Conservation (phyloP, 1,139 yeast species). For the Nakaseomyces uthaithaninus region DNA sequence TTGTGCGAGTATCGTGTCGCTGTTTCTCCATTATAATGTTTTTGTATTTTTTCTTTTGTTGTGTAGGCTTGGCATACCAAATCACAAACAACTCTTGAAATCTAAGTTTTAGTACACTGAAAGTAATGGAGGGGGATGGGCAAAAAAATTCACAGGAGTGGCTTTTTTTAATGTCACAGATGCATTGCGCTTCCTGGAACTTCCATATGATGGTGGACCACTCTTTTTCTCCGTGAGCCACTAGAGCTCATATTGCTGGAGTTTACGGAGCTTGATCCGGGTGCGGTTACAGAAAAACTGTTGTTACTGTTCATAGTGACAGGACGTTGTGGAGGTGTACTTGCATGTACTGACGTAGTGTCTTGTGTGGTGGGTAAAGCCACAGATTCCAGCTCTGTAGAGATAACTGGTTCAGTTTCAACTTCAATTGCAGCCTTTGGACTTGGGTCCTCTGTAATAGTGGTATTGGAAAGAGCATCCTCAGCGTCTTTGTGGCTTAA, state of each 20-base stretch:
- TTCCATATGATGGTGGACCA: constrained; percentile 17
- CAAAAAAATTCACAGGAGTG: no score
- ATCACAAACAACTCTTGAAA: no score
- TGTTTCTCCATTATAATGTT: no score
- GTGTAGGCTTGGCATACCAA: no score
- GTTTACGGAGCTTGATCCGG: neutral
- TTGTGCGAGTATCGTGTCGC: no score
- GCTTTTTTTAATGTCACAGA: neutral
- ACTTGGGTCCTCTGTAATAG: constrained; percentile 2
- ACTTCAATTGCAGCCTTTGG: no score
- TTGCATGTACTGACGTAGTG: constrained; percentile 8
- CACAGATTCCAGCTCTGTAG: no score
- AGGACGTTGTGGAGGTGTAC: constrained; percentile 1
- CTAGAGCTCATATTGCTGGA: neutral
- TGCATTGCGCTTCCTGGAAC: constrained; percentile 12
- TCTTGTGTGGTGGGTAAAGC: neutral
- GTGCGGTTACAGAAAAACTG: constrained; percentile 1
- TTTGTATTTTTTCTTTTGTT: no score
- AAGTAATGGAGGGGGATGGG: no score
- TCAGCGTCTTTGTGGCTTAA: neutral
- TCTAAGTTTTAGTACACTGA: no score
- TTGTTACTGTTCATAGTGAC: neutral
- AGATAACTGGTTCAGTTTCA: no score
- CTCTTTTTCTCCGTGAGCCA: constrained; percentile 8
- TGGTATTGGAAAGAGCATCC: neutral